phyloP scores from a whole-genome alignment of 176 grass and related monocot species.

The Zizania latifolia region DNA sequence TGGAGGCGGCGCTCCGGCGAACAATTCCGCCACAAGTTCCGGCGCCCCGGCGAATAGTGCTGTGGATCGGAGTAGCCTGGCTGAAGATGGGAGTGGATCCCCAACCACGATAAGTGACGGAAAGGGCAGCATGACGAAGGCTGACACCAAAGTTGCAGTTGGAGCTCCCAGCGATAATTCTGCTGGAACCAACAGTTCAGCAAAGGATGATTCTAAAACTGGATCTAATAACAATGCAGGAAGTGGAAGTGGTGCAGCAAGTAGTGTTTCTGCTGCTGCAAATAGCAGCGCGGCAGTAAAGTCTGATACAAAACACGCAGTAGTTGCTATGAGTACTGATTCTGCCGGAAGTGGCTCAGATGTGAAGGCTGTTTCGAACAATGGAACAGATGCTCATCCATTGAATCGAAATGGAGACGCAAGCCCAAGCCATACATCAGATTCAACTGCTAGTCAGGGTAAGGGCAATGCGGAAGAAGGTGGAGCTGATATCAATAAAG shows the following conservation, averaged over 20 bases:
- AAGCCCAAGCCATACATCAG: constrained; percentile 4
- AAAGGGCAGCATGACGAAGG: constrained; percentile 5
- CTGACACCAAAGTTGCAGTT: neutral
- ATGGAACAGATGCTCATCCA: neutral
- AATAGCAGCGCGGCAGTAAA: neutral
- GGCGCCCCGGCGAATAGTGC: neutral
- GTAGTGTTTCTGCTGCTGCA: constrained; percentile 21
- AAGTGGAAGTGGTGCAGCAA: constrained; percentile 9
- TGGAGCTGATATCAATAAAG: neutral
- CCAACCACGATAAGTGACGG: constrained; percentile 9
- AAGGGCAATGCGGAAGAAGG: neutral
- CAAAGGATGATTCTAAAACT: neutral
- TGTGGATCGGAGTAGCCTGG: neutral
- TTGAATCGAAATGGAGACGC: neutral
- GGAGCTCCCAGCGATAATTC: constrained; percentile 3
- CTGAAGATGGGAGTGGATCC: constrained; percentile 14
- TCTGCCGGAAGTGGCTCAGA: constrained; percentile 14
- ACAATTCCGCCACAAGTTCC: constrained; percentile 13
- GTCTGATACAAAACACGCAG: neutral
- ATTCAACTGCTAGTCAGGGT: neutral
- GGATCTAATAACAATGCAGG: neutral
- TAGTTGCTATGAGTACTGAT: neutral
- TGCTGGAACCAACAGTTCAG: neutral
- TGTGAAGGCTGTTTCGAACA: constrained; percentile 1
- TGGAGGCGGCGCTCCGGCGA: neutral